These are phyloP conservation scores for Tinospora cordifolia DNA, from an alignment of 164 flowering plant genomes.

Conservation along the genomic window DNA sequence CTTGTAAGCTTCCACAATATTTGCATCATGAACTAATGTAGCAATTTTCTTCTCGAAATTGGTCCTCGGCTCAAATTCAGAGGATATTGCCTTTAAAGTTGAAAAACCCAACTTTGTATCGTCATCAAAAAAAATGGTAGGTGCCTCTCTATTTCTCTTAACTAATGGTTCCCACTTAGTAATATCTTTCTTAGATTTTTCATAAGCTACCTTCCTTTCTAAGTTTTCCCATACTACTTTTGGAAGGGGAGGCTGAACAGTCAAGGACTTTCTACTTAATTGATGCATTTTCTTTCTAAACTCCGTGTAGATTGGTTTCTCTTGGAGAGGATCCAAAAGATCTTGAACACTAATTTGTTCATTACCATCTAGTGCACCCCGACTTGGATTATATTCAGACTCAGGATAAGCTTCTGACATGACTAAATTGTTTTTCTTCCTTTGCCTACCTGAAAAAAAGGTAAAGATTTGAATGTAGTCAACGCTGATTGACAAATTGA, in stretches of 20 bases:
- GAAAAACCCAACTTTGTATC: constrained; percentile 46
- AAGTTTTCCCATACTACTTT: constrained; percentile 45
- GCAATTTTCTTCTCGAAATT: constrained; percentile 80
- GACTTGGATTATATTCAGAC: constrained; percentile 65
- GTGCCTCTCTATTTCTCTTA: constrained; percentile 75
- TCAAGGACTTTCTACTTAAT: constrained; percentile 38
- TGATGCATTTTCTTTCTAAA: constrained; percentile 47
- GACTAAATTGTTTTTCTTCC: constrained; percentile 33
- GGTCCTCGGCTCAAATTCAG: constrained; percentile 74
- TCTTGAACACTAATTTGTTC: constrained; percentile 54
- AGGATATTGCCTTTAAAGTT: constrained; percentile 85
- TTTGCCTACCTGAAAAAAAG: constrained; percentile 34
- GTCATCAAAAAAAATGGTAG: constrained; percentile 59
- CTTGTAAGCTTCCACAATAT: constrained; percentile 61
- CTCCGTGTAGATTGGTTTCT: constrained; percentile 46
- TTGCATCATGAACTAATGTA: constrained; percentile 43
- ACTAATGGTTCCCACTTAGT: constrained; percentile 69
- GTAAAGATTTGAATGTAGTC: neutral
- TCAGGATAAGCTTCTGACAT: constrained; percentile 62
- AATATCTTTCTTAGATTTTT: constrained; percentile 50
- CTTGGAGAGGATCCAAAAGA: constrained; percentile 64
- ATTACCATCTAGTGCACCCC: constrained; percentile 51
- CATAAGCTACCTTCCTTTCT: constrained; percentile 63
- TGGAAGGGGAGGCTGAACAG: constrained; percentile 67
- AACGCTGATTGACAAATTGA: constrained; percentile 2